Percentiles rank a stretch among this genome's conserved stretches.
phyloP scores from a whole-genome alignment of 768 basidiomycete species.

The Kockovaella imperatae region DNA sequence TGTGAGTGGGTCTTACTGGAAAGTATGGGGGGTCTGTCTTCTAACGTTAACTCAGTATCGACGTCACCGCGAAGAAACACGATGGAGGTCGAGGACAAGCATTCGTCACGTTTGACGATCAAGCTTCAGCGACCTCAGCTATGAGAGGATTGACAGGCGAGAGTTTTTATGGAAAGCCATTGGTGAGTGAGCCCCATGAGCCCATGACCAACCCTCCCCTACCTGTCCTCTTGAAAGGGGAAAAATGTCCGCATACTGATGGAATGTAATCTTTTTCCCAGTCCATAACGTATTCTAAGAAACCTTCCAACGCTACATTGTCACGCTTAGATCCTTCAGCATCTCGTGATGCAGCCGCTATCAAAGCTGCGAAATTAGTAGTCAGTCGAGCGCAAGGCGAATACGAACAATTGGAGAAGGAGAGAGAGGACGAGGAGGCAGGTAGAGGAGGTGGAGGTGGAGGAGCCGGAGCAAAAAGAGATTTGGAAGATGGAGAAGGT shows the following conservation, averaged over 20 bases:
- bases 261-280: no score
- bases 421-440: constrained; percentile 55
- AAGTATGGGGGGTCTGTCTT: not conserved
- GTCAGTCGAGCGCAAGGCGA: constrained; percentile 47
- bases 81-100: constrained; percentile 86
- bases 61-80: constrained; percentile 81
- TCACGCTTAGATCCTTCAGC: constrained; percentile 58
- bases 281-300: constrained; percentile 86
- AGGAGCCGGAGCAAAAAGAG: constrained; percentile 50
- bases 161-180: constrained; percentile 82
- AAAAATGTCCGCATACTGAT: constrained; percentile 7
- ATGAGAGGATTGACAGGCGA: constrained; percentile 89
- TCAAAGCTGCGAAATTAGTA: constrained; percentile 39
- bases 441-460: constrained; percentile 45
- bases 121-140: constrained; percentile 81
- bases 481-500: constrained; percentile 56
- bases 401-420: constrained; percentile 48
- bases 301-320: constrained; percentile 77
- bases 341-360: constrained; percentile 41
- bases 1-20: constrained; percentile 44
- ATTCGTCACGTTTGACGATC: constrained; percentile 89
- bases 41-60: constrained; percentile 51
- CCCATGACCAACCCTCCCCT: not conserved
- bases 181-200: constrained; percentile 54
- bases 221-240: not conserved